A percentile compares a stretch with the other conserved stretches of the same genome.
Conservation (phyloP, 2,329 filamentous ascomycete genomes). For the Botrytis aclada region DNA sequence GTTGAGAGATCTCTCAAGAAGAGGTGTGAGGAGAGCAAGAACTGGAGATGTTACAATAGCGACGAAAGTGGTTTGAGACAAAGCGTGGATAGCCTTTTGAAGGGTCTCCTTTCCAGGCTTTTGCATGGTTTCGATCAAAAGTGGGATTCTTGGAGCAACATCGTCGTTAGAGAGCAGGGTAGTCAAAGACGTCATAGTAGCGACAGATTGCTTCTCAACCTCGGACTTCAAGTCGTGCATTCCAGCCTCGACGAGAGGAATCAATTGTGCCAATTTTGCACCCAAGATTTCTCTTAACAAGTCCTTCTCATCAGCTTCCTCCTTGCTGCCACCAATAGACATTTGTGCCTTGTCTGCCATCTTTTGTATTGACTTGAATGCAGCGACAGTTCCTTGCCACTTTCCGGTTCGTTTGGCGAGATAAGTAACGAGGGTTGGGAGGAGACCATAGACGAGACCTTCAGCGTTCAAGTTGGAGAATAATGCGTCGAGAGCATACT, state of each 20-base stretch:
- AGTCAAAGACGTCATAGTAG: constrained; percentile 88
- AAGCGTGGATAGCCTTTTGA: constrained; percentile 93
- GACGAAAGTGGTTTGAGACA: constrained; percentile 98
- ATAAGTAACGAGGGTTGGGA: constrained; percentile 74
- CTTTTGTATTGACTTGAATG: constrained; percentile 77
- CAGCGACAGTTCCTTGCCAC: constrained; percentile 94
- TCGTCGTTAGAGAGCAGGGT: constrained; percentile 94
- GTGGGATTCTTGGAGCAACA: constrained; percentile 84
- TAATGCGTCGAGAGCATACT: constrained; percentile 89
- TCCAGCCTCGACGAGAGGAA: constrained; percentile 84
- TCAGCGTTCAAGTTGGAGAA: constrained; percentile 78
- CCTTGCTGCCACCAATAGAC: constrained; percentile 70
- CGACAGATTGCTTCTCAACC: constrained; percentile 81
- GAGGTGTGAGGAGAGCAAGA: constrained; percentile 86
- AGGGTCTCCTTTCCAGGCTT: constrained; percentile 83
- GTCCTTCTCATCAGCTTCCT: constrained; percentile 85
- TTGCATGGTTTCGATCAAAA: constrained; percentile 93
- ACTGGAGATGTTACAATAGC: constrained; percentile 94
- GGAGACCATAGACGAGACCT: constrained; percentile 75
- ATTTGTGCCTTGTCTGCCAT: constrained; percentile 96
- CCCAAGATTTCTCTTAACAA: constrained; percentile 89
- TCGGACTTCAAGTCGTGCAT: constrained; percentile 97
- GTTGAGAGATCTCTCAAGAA: constrained; percentile 91
- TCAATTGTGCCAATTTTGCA: constrained; percentile 77
- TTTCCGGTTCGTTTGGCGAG: constrained; percentile 83